Evolutionary conservation across 2,329 filamentous ascomycete genomes (phyloP), one percentile per base, ranked within the genome.

Genomic region (Grosmannia serpens): DNA sequence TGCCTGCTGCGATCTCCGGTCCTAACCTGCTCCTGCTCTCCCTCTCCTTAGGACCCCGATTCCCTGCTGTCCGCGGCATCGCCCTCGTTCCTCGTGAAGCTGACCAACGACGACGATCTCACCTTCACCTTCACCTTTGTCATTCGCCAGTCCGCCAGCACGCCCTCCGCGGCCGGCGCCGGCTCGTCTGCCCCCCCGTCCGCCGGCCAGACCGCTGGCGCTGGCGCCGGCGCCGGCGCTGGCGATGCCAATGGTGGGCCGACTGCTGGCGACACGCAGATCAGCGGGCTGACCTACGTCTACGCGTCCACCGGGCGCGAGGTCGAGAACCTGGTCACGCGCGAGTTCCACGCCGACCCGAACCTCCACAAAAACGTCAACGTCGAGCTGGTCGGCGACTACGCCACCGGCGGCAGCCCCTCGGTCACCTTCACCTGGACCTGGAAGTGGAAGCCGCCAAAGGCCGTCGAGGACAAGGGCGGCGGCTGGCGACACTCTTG

Each of bases 351-450:
- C 65, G 91, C 92, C 64, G 91, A 99, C 68, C 94, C 94, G 1
- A 99, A 99, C 68, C 77, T 99, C 58, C 94, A 99, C 76, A 97
- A 95, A 70, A 97, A 96, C 69, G 82, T 91, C 58, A 97, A 97
- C 69, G 94, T 99, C 46, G 88, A 95, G 67, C 79, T 97, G 51
- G 86, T 99, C n/a, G 94, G 94, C 3, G 91, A 96, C 70, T 96
- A 88, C 69, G 81, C 83, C 3, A 99, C 94, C 0, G 84, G 81
- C 35, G 91, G 92, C n/a, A 89, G 78, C 66, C 77, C 87, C 8
- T 92, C 89, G 1, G 86, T 95, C 33, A 85, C 90, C 38, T 96
- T 96, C 69, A 87, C 92, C 63, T 99, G 92, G 91, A 86, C 87
- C 9, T 99, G 94, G 94, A 94, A 87, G 76, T 99, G 92, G 91